Evolutionary conservation across 305 asterid genomes (phyloP).

Genomic region (Petunia hybrid): DNA sequence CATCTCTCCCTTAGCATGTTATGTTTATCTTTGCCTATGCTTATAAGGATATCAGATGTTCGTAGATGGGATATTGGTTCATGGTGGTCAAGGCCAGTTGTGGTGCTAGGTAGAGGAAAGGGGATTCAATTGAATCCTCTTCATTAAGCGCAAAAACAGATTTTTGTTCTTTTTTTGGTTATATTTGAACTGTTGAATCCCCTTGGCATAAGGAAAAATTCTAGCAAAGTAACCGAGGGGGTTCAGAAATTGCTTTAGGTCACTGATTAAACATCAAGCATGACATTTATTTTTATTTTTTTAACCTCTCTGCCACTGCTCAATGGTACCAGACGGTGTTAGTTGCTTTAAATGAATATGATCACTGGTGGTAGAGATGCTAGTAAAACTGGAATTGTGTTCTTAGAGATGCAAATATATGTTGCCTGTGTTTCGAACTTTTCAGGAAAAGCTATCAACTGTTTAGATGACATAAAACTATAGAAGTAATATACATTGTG

Average conservation of each 20-base stretch:
- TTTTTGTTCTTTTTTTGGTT: too few species aligned
- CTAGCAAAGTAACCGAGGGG: too few species aligned
- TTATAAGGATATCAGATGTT: neutral
- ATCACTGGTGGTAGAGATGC: neutral
- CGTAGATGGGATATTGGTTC: neutral
- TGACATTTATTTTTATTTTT: too few species aligned
- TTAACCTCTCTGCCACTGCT: too few species aligned
- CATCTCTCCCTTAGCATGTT: neutral
- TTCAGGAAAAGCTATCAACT: neutral
- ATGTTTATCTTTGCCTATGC: neutral
- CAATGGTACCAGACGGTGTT: neutral
- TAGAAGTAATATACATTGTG: neutral
- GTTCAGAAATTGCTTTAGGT: too few species aligned
- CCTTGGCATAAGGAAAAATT: too few species aligned
- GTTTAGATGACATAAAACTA: neutral
- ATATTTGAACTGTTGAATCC: too few species aligned
- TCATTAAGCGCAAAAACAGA: too few species aligned
- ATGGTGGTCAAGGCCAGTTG: neutral
- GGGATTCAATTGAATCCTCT: too few species aligned
- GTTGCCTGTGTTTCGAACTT: neutral
- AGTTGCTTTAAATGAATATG: conserved; percentile 2
- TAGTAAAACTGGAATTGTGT: neutral
- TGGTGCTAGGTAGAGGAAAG: too few species aligned
- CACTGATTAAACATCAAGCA: too few species aligned
- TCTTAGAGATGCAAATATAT: neutral